Evolutionary conservation across 306 rosid genomes (phyloP), one percentile per base, ranked within the genome.

Genomic region (Fragaria ananassa): DNA sequence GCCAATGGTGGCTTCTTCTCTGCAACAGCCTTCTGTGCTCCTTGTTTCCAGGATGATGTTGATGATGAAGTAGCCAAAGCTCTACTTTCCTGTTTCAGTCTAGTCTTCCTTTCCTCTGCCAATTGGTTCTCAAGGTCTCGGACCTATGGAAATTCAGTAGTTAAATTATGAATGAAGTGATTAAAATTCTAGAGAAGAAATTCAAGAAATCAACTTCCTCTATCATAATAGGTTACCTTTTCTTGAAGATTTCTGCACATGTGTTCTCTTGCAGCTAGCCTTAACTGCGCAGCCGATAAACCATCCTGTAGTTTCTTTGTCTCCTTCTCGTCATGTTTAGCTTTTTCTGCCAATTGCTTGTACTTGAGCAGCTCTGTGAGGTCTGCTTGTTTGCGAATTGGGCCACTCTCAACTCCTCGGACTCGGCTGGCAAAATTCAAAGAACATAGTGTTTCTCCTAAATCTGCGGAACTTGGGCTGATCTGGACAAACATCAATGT

Each of bases 401-500:
- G 92, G 72, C 97, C 98, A 66, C 88, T 82, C 84, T 96, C 99
- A 10, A 93, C 80, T 79, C 99, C 97, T 2, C 98, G 81, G 58
- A 96, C 99, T 35, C 99, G 96, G 62, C 88, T 89, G 53, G 98
- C 98, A 80, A 96, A 96, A 84, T 96, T 92, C 75, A 96, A 78
- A 3, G 99, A 96, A 83, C 99, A 96, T 42, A 92, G 82, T 64
- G 99, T 96, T 66, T 96, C 99, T 73, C 99, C 99, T 44, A 83
- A 74, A 72, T 95, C 99, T 5, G 91, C 82, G 44, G 86, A 80
- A 72, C 92, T 89, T 17, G 99, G 99, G 82, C 99, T 89, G 37
- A 95, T 80, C 73, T 95, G 99, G 72, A 95, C 99, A 85, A 95
- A 92, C 99, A 95, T 95, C 76, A 95, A 76, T 15, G 99, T 95